A percentile compares a stretch with the other conserved stretches of the same genome.
Conservation (phyloP, 371 early-diverging fungal genomes). For the Lichtheimia hyalospora region DNA sequence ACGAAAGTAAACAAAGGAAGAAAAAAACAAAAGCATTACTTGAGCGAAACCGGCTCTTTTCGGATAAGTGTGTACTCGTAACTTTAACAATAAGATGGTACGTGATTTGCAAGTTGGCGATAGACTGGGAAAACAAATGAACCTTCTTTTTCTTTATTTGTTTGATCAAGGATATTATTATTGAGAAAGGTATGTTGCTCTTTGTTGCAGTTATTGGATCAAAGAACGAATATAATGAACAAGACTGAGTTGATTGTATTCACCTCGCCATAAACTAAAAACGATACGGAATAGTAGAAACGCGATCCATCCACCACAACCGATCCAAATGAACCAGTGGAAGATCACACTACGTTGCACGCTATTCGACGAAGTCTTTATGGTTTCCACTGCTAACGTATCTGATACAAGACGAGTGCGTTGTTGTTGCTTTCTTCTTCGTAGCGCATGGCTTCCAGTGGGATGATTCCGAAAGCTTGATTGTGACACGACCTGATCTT, state of each 20-base stretch:
- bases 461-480: conserved; percentile 6
- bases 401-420: background rate
- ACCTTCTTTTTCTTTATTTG: no score
- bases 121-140: no score
- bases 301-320: conserved; percentile 8
- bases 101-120: background rate
- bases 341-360: background rate
- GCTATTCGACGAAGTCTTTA: background rate
- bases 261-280: conserved; percentile 1
- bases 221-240: conserved; percentile 5
- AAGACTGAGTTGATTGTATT: conserved; percentile 7
- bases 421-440: conserved; percentile 1
- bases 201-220: background rate
- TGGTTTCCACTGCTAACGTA: background rate
- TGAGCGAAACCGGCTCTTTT: no score
- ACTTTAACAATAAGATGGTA: no score
- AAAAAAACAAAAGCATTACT: background rate
- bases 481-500: conserved; percentile 1
- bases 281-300: conserved; percentile 4
- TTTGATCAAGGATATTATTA: background rate
- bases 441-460: background rate
- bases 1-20: background rate
- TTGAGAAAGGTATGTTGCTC: no score
- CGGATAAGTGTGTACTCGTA: background rate
- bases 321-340: conserved; percentile 3